Evolutionary conservation across 305 asterid species (phyloP).

Genomic region (Euphrasia arctica): DNA sequence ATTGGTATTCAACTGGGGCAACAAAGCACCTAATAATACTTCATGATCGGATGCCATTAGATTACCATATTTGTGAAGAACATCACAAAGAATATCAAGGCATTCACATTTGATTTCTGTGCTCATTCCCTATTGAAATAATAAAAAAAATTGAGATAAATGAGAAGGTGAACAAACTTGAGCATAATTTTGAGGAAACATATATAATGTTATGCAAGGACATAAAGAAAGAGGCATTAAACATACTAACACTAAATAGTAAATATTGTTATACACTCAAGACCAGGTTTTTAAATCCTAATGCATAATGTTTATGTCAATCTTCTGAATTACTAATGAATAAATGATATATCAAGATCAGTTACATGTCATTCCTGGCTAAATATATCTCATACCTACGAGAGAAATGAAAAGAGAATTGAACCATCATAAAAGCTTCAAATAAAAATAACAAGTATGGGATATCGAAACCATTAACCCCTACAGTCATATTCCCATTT

Average conservation of each 20-base stretch:
- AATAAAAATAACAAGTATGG: neutral
- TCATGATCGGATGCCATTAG: slow-evolving; percentile 88
- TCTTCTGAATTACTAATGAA: slow-evolving; percentile 6
- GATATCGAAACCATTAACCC: neutral
- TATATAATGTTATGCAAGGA: neutral
- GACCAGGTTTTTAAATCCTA: slow-evolving; percentile 18
- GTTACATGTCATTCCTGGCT: slow-evolving; percentile 15
- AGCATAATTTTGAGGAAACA: neutral
- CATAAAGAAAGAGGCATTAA: slow-evolving; percentile 9
- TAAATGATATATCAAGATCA: slow-evolving; percentile 1
- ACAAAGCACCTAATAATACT: slow-evolving; percentile 59
- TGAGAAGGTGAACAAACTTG: slow-evolving; percentile 10
- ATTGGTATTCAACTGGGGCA: slow-evolving; percentile 84
- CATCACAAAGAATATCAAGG: slow-evolving; percentile 92
- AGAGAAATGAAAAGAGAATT: neutral
- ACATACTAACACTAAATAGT: slow-evolving; percentile 3
- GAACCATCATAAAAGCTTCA: slow-evolving; percentile 9
- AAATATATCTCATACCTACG: neutral
- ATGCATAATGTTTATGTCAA: neutral
- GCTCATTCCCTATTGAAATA: slow-evolving; percentile 59
- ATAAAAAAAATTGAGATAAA: slow-evolving; percentile 15
- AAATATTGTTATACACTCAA: slow-evolving; percentile 12
- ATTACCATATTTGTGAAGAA: slow-evolving; percentile 95
- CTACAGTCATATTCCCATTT: neutral
- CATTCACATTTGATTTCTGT: slow-evolving; percentile 96